These are phyloP conservation scores for Leccinum glutinopallens DNA, from an alignment of 1,284 basidiomycete species.

Conservation along the genomic window DNA sequence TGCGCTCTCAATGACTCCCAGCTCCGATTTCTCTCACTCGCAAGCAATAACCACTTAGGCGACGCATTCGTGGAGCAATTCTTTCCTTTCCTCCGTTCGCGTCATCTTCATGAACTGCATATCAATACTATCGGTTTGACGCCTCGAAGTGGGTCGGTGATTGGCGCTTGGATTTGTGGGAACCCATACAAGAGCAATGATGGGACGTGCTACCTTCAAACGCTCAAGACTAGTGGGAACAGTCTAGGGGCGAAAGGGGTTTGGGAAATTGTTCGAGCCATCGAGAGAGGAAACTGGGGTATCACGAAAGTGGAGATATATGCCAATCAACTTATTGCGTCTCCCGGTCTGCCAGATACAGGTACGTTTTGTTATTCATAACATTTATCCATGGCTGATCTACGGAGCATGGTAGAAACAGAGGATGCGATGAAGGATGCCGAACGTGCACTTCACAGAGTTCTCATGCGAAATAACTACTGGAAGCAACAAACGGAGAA, in stretches of 20 bases:
- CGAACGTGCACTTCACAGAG: slow-evolving; percentile 41
- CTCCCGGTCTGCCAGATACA: slow-evolving; percentile 7
- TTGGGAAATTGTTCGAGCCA: slow-evolving; percentile 46
- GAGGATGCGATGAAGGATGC: slow-evolving; percentile 39
- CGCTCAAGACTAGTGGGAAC: slow-evolving; percentile 60
- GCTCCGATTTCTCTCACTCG: slow-evolving; percentile 33
- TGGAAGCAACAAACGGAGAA: slow-evolving; percentile 48
- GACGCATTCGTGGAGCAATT: slow-evolving; percentile 34
- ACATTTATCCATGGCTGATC: slow-evolving; percentile 1
- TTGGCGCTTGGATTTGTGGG: slow-evolving; percentile 33
- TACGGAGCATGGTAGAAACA: slow-evolving; percentile 22
- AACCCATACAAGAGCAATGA: slow-evolving; percentile 8
- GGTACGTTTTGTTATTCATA: slow-evolving; percentile 11
- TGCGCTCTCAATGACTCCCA: slow-evolving; percentile 30
- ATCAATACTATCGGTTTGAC: slow-evolving; percentile 35
- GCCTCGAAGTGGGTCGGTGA: slow-evolving; percentile 26
- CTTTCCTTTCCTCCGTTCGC: slow-evolving; percentile 33
- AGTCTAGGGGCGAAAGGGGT: slow-evolving; percentile 49
- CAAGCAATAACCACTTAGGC: slow-evolving; percentile 28
- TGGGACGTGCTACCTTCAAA: slow-evolving; percentile 47
- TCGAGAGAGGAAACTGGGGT: slow-evolving; percentile 51
- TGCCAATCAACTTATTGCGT: slow-evolving; percentile 43
- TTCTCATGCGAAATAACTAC: slow-evolving; percentile 50
- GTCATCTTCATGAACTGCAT: slow-evolving; percentile 32
- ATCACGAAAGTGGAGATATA: slow-evolving; percentile 53